Evolutionary conservation across 1,284 basidiomycete species (phyloP).

Genomic region (Gastroboletus turbinatus): DNA sequence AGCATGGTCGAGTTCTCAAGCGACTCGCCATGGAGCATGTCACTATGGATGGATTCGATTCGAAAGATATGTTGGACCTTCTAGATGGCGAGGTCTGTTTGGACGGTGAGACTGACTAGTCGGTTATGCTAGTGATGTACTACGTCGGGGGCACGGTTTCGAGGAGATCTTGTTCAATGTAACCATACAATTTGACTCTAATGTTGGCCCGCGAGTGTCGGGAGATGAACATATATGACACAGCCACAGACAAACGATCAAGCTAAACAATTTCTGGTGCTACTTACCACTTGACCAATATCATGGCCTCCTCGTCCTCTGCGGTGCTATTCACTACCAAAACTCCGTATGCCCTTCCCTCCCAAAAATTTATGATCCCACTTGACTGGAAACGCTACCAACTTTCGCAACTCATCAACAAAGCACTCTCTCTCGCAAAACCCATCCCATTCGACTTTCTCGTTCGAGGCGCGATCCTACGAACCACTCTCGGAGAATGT

Average conservation of each 20-base stretch:
- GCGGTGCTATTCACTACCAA: conserved; percentile 82
- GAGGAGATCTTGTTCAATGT: background rate
- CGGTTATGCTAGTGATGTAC: background rate
- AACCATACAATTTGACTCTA: too few relatives aligned
- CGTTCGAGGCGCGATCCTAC: conserved; percentile 78
- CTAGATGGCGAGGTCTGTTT: background rate
- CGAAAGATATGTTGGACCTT: background rate
- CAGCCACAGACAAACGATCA: conserved; percentile 4
- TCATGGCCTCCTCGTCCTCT: conserved; percentile 21
- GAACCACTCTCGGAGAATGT: conserved; percentile 75
- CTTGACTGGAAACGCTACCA: conserved; percentile 90
- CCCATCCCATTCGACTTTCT: conserved; percentile 95
- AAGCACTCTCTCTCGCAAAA: conserved; percentile 74
- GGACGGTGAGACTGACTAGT: background rate
- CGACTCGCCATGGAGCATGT: background rate
- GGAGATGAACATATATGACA: background rate
- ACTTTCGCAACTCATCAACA: conserved; percentile 97
- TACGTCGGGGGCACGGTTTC: too few relatives aligned
- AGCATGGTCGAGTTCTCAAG: background rate
- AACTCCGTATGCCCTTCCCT: conserved; percentile 79
- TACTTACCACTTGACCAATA: background rate
- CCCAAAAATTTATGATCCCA: conserved; percentile 94
- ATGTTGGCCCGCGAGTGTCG: too few relatives aligned
- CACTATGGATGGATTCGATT: too few relatives aligned
- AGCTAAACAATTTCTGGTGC: background rate